A percentile compares a stretch with the other conserved stretches of the same genome.
phyloP scores from a whole-genome alignment of 2,329 filamentous ascomycete species.

The Bretziella fagacearum region DNA sequence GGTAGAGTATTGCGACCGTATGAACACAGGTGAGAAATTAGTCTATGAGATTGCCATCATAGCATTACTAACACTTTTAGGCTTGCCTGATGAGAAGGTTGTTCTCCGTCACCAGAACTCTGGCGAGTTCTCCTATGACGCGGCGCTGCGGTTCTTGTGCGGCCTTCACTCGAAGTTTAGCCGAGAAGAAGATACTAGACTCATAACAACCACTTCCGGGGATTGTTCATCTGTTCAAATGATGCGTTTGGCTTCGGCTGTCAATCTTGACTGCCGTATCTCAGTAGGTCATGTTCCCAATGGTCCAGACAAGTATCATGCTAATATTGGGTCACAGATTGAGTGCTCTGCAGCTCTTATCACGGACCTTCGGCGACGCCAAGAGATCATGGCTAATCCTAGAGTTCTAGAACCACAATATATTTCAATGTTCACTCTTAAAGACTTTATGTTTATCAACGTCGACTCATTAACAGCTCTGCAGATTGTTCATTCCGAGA shows the following conservation, averaged over 20 bases:
- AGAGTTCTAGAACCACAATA: slow-evolving; percentile 37
- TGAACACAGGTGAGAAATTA: slow-evolving; percentile 5
- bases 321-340: slow-evolving; percentile 29
- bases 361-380: slow-evolving; percentile 56
- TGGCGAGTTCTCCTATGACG: slow-evolving; percentile 53
- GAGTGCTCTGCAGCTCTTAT: slow-evolving; percentile 80
- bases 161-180: slow-evolving; percentile 38
- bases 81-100: background rate
- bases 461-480: slow-evolving; percentile 64
- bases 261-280: slow-evolving; percentile 57
- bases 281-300: slow-evolving; percentile 33
- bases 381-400: slow-evolving; percentile 16
- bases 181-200: slow-evolving; percentile 34
- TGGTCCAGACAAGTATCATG: background rate
- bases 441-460: slow-evolving; percentile 57
- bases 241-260: slow-evolving; percentile 49
- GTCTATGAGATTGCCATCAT: background rate
- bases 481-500: slow-evolving; percentile 70
- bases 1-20: slow-evolving; percentile 8
- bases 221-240: slow-evolving; percentile 41
- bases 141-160: slow-evolving; percentile 28
- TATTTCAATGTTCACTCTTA: slow-evolving; percentile 60
- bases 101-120: slow-evolving; percentile 50
- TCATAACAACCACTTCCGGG: slow-evolving; percentile 10
- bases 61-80: background rate